Base-by-base conservation (phyloP, 2,329 filamentous ascomycete genomes). In the Fusarium paranaense region DNA sequence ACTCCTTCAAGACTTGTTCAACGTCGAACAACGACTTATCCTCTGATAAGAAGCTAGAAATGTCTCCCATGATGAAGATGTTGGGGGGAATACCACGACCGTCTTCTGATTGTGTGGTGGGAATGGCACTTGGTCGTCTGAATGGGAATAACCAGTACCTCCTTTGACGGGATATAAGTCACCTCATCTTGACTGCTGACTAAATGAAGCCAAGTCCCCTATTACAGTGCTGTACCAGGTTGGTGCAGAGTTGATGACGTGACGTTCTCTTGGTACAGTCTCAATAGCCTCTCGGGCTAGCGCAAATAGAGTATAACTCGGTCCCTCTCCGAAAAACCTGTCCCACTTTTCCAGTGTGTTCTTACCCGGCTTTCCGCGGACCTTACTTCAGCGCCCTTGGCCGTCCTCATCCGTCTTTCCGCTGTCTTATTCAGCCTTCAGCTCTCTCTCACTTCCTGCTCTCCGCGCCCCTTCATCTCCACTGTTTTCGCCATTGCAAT, bases 1-100 rank as follows among this genome's bases (percentile, higher is more conserved):
- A 86, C 83, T 89, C 88, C 76, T 87, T 86, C 52, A 90, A 83
- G 32, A 88, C 80, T 67, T 86, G 84, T 65, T 90, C 88, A 13
- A 90, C 87, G 61, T 90, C 83, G 45, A 90, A 84, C 18, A 38
- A 16, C 16, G 35, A 38, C 16, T 18, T 38, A 7, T 38, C 35
- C 16, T 38, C 16, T 6, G 35, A 38, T 8, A 38, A 2, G 35
- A 38, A 38, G 35, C 35, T 38, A 18, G 35, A 38, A 38, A 38
- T 38, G 35, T 38, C 35, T 38, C 35, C 35, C 35, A 38, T 38
- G 35, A 38, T 38, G 35, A 18, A 16, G 35, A 18, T 18, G 16
- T 18, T 38, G 16, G 14, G 14, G 35, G 35, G 16, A n/a, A n/a
- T 38, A 8, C 35, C 35, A 38, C 14, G 14, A 38, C 14, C 6